Conservation (phyloP, 257 asterid genomes). For the Solanum sejunctum region DNA sequence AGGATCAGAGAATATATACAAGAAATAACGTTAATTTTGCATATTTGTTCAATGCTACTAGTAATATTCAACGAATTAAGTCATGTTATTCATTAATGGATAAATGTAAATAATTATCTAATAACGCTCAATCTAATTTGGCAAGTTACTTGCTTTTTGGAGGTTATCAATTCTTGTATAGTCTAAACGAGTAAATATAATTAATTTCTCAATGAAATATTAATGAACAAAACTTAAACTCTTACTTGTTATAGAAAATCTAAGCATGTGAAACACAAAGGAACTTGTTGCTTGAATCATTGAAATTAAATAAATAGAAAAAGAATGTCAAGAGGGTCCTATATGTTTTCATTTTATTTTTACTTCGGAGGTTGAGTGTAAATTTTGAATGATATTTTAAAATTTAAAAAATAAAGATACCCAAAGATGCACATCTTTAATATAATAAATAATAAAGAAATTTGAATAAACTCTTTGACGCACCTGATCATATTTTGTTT, state of each 20-base stretch:
- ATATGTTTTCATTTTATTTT: not conserved
- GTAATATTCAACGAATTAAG: not conserved
- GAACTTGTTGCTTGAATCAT: not conserved
- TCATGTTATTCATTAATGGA: not conserved
- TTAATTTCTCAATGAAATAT: not conserved
- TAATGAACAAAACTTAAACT: not conserved
- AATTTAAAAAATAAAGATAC: not conserved
- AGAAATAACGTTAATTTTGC: not conserved
- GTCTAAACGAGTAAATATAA: not conserved
- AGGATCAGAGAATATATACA: not conserved
- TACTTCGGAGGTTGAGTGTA: not conserved
- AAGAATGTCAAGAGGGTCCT: not conserved
- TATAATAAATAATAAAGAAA: not conserved
- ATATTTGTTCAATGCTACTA: not conserved
- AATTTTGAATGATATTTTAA: not conserved
- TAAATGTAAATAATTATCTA: not conserved
- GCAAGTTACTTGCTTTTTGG: not conserved
- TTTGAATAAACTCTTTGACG: not conserved
- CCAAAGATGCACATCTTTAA: not conserved
- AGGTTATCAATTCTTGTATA: not conserved
- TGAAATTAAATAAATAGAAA: not conserved
- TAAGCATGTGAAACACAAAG: not conserved
- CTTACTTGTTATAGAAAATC: not conserved
- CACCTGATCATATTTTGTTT: rapidly evolving
- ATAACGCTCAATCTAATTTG: not conserved